A percentile compares a stretch with the other conserved stretches of the same genome.
Evolutionary conservation across 805 yeast species (phyloP).

Genomic region (Blastobotrys muscicola): DNA sequence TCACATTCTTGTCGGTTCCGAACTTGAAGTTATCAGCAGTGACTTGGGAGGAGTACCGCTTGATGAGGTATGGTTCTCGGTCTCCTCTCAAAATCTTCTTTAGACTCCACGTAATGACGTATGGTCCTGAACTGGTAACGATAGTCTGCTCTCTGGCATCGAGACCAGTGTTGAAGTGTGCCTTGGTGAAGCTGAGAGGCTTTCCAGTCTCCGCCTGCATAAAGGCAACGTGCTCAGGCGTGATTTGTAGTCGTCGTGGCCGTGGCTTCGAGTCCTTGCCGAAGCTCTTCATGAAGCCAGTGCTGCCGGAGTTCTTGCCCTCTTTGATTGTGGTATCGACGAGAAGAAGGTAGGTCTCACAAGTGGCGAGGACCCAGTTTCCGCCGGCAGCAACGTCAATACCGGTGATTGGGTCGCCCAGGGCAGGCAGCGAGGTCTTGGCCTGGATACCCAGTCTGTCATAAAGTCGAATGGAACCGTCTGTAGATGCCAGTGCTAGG

Average conservation of each 20-base stretch:
- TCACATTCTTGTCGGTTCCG: slow-evolving; percentile 60
- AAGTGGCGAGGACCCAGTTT: slow-evolving; percentile 72
- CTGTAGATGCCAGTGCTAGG: slow-evolving; percentile 64
- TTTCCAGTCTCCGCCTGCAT: slow-evolving; percentile 43
- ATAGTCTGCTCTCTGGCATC: slow-evolving; percentile 58
- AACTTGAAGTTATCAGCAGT: slow-evolving; percentile 73
- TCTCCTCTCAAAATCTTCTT: slow-evolving; percentile 47
- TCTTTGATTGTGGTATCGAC: slow-evolving; percentile 56
- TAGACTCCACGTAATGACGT: slow-evolving; percentile 72
- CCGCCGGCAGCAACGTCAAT: slow-evolving; percentile 73
- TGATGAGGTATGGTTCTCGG: slow-evolving; percentile 50
- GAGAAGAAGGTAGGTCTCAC: slow-evolving; percentile 58
- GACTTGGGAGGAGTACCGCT: slow-evolving; percentile 49
- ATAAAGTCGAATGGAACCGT: slow-evolving; percentile 69
- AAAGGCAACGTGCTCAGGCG: slow-evolving; percentile 63
- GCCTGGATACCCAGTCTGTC: slow-evolving; percentile 68
- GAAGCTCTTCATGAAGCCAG: slow-evolving; percentile 60
- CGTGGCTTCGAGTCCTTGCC: slow-evolving; percentile 56
- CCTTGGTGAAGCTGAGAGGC: slow-evolving; percentile 55
- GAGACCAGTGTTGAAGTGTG: slow-evolving; percentile 68
- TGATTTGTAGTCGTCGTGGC: slow-evolving; percentile 56
- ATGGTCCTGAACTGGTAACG: slow-evolving; percentile 74
- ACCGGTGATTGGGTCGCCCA: slow-evolving; percentile 66
- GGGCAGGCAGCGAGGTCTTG: slow-evolving; percentile 68
- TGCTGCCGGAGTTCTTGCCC: slow-evolving; percentile 48